These are phyloP conservation scores for Lactarius sp. DNA, from an alignment of 768 basidiomycete genomes.

Conservation along the genomic window DNA sequence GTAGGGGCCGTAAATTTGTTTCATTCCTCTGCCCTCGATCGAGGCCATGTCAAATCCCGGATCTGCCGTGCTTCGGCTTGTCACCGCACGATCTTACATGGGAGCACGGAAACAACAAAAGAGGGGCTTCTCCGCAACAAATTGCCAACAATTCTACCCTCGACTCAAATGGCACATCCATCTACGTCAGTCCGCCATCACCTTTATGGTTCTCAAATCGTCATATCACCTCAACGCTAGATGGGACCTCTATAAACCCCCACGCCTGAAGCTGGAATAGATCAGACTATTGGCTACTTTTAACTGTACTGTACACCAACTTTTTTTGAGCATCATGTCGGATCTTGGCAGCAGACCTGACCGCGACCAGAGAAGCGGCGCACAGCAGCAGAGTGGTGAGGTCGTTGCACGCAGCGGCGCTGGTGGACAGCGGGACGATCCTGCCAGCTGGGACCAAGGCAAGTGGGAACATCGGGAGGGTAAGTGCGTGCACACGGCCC, in stretches of 20 bases:
- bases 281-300: neutral
- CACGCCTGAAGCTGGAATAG: neutral
- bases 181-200: constrained; percentile 12
- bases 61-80: no score
- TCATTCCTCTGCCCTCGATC: no score
- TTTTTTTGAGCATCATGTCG: neutral
- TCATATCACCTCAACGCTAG: neutral
- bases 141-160: no score
- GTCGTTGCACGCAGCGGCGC: neutral
- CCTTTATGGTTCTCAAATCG: neutral
- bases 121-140: neutral
- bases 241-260: neutral
- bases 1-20: no score
- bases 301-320: neutral
- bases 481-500: neutral
- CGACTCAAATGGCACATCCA: neutral
- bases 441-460: constrained; percentile 9
- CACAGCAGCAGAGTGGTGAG: neutral
- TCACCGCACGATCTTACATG: no score
- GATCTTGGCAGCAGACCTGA: neutral
- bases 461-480: constrained; percentile 1
- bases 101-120: neutral
- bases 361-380: constrained; percentile 4
- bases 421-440: neutral
- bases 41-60: no score